Evolutionary conservation across 176 grass and related monocot species (phyloP).

Genomic region (Luzula sylvatica): DNA sequence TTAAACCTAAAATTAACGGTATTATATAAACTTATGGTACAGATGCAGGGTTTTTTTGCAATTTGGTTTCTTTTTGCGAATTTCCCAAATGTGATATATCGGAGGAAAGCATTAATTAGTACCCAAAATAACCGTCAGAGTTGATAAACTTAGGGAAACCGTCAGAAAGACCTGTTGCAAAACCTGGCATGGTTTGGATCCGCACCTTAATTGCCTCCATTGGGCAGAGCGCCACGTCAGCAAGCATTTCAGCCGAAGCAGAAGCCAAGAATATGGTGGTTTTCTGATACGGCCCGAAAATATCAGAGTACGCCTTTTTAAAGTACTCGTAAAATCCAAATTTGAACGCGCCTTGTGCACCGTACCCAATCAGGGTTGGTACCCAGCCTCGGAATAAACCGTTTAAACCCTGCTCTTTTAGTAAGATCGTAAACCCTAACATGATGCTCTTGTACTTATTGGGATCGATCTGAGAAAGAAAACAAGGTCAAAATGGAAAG

Average conservation of each 20-base stretch:
- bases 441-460: constrained; percentile 58
- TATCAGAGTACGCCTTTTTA: constrained; percentile 67
- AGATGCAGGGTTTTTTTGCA: no score
- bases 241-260: constrained; percentile 71
- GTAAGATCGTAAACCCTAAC: constrained; percentile 38
- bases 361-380: constrained; percentile 75
- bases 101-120: constrained; percentile 21
- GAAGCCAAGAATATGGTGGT: constrained; percentile 61
- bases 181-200: constrained; percentile 64
- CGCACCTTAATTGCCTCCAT: constrained; percentile 91
- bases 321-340: constrained; percentile 95
- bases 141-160: constrained; percentile 65
- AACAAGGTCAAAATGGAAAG: neutral
- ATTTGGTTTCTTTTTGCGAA: no score
- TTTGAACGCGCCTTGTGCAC: constrained; percentile 74
- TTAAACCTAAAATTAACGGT: constrained; percentile 7
- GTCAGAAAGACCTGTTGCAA: constrained; percentile 53
- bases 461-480: constrained; percentile 56
- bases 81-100: neutral
- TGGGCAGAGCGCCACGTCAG: constrained; percentile 72
- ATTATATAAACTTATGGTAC: no score
- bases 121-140: constrained; percentile 81
- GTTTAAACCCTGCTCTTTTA: constrained; percentile 63
- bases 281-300: constrained; percentile 41
- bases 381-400: constrained; percentile 86